Evolutionary conservation across 352 stramenopile species (phyloP), one percentile per base, ranked within the genome.

Genomic region (Globisporangium nagaii): DNA sequence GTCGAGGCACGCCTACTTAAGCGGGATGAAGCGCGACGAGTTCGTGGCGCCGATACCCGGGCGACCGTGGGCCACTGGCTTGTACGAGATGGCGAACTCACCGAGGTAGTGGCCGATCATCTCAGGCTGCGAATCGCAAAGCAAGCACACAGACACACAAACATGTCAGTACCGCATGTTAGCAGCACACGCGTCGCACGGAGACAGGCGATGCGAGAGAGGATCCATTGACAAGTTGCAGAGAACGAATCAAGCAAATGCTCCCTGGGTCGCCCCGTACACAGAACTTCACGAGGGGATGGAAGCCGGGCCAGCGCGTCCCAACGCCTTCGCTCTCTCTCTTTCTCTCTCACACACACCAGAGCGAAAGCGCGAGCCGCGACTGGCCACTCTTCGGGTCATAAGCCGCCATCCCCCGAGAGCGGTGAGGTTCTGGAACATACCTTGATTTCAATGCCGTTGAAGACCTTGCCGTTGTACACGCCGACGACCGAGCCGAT

Each of bases 391-490:
- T 90, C 76, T 86, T 91, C 73, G 67, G 68, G 76, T 91, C 36
- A 65, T 68, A 80, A 86, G 79, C 81, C 79, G 44, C 75, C 74
- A 87, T 65, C 75, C 78, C 79, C 79, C 82, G 80, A 89, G 79
- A 90, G 82, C 67, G 57, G 65, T 75, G 78, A 71, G 62, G 72
- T 90, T 89, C 82, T 83, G 82, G 82, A 90, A 89, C 83, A 88
- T 78, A 93, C 83, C 83, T 99, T 99, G 78, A 99, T 99, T 84
- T 99, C 97, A 75, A 99, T 97, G 81, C 93, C 92, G 83, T 97
- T 98, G 79, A 99, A 99, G 75, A 97, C 96, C 79, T 99, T 98
- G 88, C 97, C 97, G 81, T 99, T 99, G 95, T 99, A 99, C 56
- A 99, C 97, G 74, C 95, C 97, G 67, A 99, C 92, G 63, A 99